phyloP scores from a whole-genome alignment of 2,329 filamentous ascomycete species.

The Metarhizium album region DNA sequence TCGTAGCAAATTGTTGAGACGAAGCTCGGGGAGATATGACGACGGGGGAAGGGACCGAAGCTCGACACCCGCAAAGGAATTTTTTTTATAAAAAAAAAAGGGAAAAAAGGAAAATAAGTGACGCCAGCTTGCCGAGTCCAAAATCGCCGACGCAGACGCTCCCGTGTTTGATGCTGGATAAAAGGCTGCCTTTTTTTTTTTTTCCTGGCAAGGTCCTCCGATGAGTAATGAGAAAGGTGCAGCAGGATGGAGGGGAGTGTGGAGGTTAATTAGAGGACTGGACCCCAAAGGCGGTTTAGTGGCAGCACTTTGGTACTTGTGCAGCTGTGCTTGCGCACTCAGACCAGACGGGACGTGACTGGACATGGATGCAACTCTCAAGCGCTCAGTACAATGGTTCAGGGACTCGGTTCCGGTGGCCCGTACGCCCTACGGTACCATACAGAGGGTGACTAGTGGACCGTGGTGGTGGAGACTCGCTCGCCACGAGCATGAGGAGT shows the following conservation, averaged over 20 bases:
- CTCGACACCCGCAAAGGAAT: conserved; percentile 3
- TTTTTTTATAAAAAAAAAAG: too few relatives aligned
- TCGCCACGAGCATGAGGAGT: too few relatives aligned
- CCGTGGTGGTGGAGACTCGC: too few relatives aligned
- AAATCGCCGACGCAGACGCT: conserved; percentile 6
- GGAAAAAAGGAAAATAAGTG: conserved; percentile 5
- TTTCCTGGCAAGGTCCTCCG: conserved; percentile 2
- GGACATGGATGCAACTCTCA: too few relatives aligned
- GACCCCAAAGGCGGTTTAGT: conserved; percentile 8
- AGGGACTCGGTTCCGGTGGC: too few relatives aligned
- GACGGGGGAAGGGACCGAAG: conserved; percentile 3
- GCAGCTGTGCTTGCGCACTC: neutral
- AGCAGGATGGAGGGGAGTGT: conserved; percentile 7
- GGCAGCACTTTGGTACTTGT: neutral
- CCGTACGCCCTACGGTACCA: too few relatives aligned
- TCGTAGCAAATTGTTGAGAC: conserved; percentile 4
- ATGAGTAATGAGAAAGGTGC: conserved; percentile 9
- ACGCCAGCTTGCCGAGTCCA: conserved; percentile 4
- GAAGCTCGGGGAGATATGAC: conserved; percentile 2
- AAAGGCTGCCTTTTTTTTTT: conserved; percentile 7
- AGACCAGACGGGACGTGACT: neutral
- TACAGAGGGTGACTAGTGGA: too few relatives aligned
- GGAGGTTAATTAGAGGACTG: conserved; percentile 8
- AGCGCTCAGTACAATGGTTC: too few relatives aligned
- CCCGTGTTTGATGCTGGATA: conserved; percentile 4